Base-by-base conservation (phyloP, 2,329 filamentous ascomycete genomes). In the Penicillium sp. region DNA sequence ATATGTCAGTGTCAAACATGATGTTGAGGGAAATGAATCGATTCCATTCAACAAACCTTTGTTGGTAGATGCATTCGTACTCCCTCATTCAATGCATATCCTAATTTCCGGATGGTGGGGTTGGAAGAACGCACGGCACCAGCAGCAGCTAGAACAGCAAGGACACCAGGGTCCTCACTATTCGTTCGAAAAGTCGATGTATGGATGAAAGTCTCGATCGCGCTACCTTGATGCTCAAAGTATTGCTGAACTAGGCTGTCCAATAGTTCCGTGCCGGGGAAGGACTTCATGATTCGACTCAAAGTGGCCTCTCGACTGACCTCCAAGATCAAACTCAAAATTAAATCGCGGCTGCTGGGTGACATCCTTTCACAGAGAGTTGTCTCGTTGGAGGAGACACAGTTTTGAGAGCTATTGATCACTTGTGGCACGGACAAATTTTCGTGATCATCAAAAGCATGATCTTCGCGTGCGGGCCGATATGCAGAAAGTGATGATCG, bases 321-420 rank as follows among this genome's bases (percentile, higher is more conserved):
- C 47, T 80, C 78, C 34, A 90, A 73, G 1, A 90, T 82, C 54
- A 89, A 79, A 10, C 82, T 85, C 52, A 91, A 74, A 1, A 89
- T 80, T 44, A 80, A 81, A 67, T 91, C 88, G 3, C 86, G 80
- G 18, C 75, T 78, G 9, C 61, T 63, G 2, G 63, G 49, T 2
- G 64, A 62, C 3, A 70, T 47, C 1, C 60, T 56, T 22, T 70
- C 67, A 1, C 58, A 62, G 1, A 68, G 54, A 7, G 62, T 58
- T 38, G 65, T 59, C 7, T 54, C 55, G 2, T 63, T 60, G n/a
- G 57, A 49, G 2, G 52, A 52, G 9, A 55, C 40, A 40, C 16
- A 58, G 1, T 54, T 44, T 22, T 63, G 59, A 1, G 64, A 63
- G 42, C 65, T 67, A 31, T 66, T 59, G 5, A 67, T 64, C 4